phyloP scores from a whole-genome alignment of 2,329 filamentous ascomycete species.

The Aureobasidium sp. region DNA sequence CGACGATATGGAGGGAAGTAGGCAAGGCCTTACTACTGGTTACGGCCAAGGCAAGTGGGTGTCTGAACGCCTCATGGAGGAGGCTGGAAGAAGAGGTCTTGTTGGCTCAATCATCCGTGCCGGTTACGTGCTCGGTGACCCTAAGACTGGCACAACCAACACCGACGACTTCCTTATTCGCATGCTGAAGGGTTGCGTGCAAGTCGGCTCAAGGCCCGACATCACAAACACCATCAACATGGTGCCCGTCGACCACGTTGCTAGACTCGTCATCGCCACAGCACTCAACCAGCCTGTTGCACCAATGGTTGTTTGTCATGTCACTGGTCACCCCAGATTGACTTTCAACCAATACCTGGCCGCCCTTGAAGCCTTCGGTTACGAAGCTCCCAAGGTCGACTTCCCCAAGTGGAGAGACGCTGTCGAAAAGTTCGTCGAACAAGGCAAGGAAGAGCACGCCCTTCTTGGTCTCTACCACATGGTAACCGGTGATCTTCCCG shows the following conservation, averaged over 20 bases:
- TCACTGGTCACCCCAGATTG: constrained; percentile 72
- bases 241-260: constrained; percentile 79
- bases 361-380: constrained; percentile 65
- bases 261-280: constrained; percentile 68
- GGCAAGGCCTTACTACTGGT: constrained; percentile 70
- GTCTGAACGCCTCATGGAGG: constrained; percentile 62
- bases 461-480: constrained; percentile 71
- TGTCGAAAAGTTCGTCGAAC: constrained; percentile 61
- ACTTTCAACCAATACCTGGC: constrained; percentile 72
- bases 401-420: constrained; percentile 63
- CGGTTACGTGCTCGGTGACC: constrained; percentile 76
- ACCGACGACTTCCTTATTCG: constrained; percentile 89
- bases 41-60: constrained; percentile 93
- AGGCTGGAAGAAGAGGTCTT: constrained; percentile 71
- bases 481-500: constrained; percentile 61
- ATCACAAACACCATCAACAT: constrained; percentile 85
- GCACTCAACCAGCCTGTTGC: constrained; percentile 55
- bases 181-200: constrained; percentile 79
- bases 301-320: constrained; percentile 60
- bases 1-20: constrained; percentile 72
- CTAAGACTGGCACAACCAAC: constrained; percentile 60
- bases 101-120: constrained; percentile 69
- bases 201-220: constrained; percentile 63
- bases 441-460: constrained; percentile 61
- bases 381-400: constrained; percentile 56